Conservation (phyloP, 768 basidiomycete species). For the Russula sp. region DNA sequence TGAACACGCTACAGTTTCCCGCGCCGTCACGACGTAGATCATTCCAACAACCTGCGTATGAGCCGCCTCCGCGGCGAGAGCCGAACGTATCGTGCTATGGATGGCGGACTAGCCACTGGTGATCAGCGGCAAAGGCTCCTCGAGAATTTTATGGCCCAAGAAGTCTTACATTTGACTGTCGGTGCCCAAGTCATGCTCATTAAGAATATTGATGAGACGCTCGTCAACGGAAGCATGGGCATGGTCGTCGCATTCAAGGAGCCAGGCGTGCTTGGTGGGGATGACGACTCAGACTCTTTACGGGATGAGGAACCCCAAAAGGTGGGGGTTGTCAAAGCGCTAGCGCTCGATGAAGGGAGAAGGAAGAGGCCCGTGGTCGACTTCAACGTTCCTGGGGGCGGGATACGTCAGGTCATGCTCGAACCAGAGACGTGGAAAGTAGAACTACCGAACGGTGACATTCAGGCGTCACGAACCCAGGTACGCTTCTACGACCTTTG, state of each 20-base stretch:
- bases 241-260: slow-evolving; percentile 70
- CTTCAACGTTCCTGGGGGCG: slow-evolving; percentile 59
- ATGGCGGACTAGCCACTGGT: slow-evolving; percentile 52
- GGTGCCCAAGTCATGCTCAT: slow-evolving; percentile 93
- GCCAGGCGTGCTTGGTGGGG: slow-evolving; percentile 31
- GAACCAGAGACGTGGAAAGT: slow-evolving; percentile 77
- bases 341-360: slow-evolving; percentile 9
- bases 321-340: slow-evolving; percentile 6
- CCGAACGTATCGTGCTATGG: slow-evolving; percentile 49
- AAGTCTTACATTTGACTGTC: slow-evolving; percentile 58
- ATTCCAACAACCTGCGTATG: slow-evolving; percentile 72
- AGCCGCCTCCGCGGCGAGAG: slow-evolving; percentile 47
- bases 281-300: slow-evolving; percentile 1
- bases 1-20: slow-evolving; percentile 59
- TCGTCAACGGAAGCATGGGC: slow-evolving; percentile 96
- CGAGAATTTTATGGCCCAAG: slow-evolving; percentile 85
- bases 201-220: slow-evolving; percentile 84
- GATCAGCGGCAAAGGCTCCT: slow-evolving; percentile 72
- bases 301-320: background rate
- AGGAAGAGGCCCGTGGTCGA: slow-evolving; percentile 65
- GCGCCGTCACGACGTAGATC: slow-evolving; percentile 85
- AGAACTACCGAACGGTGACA: slow-evolving; percentile 79
- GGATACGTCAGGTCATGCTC: slow-evolving; percentile 50
- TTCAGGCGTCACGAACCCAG: slow-evolving; percentile 76
- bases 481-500: slow-evolving; percentile 35